Percentiles rank a stretch among this genome's conserved stretches.
Conservation (phyloP, 805 yeast species). For the Pichia manshurica region DNA sequence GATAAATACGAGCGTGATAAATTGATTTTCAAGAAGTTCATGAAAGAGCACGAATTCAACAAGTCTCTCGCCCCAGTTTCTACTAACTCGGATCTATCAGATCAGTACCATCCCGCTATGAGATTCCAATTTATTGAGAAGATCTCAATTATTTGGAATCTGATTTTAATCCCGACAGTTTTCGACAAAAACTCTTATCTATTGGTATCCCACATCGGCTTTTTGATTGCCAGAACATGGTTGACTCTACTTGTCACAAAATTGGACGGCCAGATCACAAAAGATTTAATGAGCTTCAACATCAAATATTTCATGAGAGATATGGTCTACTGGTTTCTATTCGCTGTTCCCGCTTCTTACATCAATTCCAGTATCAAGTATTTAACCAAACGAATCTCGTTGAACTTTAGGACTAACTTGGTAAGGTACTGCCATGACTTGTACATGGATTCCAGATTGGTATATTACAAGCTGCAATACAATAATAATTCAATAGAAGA, state of each 20-base stretch:
- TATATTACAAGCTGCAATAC: slow-evolving; percentile 74
- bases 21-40: slow-evolving; percentile 44
- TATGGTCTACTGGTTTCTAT: slow-evolving; percentile 76
- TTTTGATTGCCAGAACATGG: slow-evolving; percentile 80
- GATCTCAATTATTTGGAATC: slow-evolving; percentile 65
- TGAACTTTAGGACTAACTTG: slow-evolving; percentile 79
- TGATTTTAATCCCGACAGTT: slow-evolving; percentile 69
- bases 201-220: slow-evolving; percentile 63
- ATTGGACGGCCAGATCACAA: slow-evolving; percentile 87
- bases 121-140: slow-evolving; percentile 67
- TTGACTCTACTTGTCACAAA: slow-evolving; percentile 78
- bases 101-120: slow-evolving; percentile 8
- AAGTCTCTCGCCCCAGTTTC: neutral
- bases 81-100: neutral
- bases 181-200: slow-evolving; percentile 62
- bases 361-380: slow-evolving; percentile 86
- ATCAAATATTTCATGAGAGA: slow-evolving; percentile 72
- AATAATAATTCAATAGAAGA: slow-evolving; percentile 36
- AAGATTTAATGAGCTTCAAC: slow-evolving; percentile 77
- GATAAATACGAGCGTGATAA: slow-evolving; percentile 53
- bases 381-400: slow-evolving; percentile 66
- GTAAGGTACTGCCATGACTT: slow-evolving; percentile 85
- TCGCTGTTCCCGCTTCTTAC: slow-evolving; percentile 90
- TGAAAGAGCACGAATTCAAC: slow-evolving; percentile 26
- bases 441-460: slow-evolving; percentile 73